These are phyloP conservation scores for Chaetomium strumarium DNA, from an alignment of 2,329 filamentous ascomycete species.

Conservation along the genomic window DNA sequence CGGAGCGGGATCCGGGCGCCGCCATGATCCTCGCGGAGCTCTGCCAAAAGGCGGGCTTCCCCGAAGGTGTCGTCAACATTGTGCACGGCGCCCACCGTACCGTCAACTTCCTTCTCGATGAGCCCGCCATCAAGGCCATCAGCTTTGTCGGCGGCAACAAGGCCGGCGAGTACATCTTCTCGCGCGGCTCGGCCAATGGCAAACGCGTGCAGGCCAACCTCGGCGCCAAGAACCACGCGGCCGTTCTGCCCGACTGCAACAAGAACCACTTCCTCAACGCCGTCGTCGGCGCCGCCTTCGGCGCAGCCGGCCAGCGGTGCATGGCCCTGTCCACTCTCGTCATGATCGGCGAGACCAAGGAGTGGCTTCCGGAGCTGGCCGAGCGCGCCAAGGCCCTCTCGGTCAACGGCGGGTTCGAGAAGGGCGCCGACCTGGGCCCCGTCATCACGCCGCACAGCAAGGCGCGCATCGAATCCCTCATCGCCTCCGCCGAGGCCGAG, in stretches of 20 bases:
- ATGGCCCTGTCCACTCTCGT: slow-evolving; percentile 82
- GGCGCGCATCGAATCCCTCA: slow-evolving; percentile 69
- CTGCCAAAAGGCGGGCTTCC: slow-evolving; percentile 73
- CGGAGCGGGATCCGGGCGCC: slow-evolving; percentile 77
- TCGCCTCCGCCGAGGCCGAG: slow-evolving; percentile 70
- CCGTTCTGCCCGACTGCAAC: slow-evolving; percentile 79
- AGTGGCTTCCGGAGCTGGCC: slow-evolving; percentile 73
- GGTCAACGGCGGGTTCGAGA: slow-evolving; percentile 76
- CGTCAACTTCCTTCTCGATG: slow-evolving; percentile 81
- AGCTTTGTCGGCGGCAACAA: slow-evolving; percentile 84
- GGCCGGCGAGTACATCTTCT: slow-evolving; percentile 82
- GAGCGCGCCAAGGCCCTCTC: slow-evolving; percentile 66
- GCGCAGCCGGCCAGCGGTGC: slow-evolving; percentile 77
- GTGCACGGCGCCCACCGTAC: slow-evolving; percentile 75
- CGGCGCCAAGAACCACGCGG: slow-evolving; percentile 83
- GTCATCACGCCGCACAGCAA: slow-evolving; percentile 77
- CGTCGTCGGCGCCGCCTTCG: slow-evolving; percentile 77
- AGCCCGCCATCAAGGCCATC: slow-evolving; percentile 78
- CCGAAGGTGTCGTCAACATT: slow-evolving; percentile 74
- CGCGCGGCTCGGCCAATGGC: slow-evolving; percentile 71
- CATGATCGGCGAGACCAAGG: slow-evolving; percentile 77
- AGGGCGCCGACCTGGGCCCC: slow-evolving; percentile 72
- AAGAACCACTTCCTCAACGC: slow-evolving; percentile 86
- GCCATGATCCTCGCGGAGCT: slow-evolving; percentile 82
- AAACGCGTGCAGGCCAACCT: slow-evolving; percentile 86